Conservation (phyloP, 441 rosid species). For the Breynia disticha region DNA sequence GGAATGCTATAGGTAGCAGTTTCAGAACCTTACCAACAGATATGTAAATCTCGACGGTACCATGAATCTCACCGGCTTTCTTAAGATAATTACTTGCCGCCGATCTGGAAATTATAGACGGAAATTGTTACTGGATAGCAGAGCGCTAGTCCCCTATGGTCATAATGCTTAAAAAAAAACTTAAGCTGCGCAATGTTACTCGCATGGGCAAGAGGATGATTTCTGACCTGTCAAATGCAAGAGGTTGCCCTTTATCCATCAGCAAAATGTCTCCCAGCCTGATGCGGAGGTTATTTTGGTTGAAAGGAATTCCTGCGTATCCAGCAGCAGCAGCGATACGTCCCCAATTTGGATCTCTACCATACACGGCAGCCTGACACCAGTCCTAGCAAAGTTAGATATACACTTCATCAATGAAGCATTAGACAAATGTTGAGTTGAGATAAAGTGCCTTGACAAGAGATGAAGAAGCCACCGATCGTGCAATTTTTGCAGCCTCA, state of each 20-base stretch:
- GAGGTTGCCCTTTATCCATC: conserved; percentile 92
- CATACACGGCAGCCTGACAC: conserved; percentile 79
- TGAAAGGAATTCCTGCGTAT: conserved; percentile 65
- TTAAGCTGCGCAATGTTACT: not conserved
- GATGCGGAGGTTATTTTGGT: conserved; percentile 50
- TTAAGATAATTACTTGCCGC: conserved; percentile 65
- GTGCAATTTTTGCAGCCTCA: conserved; percentile 83
- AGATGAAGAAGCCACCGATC: conserved; percentile 87
- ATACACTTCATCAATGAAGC: conserved; percentile 6
- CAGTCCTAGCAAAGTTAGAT: conserved; percentile 15
- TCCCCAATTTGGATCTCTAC: conserved; percentile 98
- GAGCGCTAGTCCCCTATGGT: too few species aligned
- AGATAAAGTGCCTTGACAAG: conserved; percentile 62
- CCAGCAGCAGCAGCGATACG: conserved; percentile 96
- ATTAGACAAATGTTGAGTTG: conserved; percentile 11
- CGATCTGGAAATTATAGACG: conserved; percentile 30
- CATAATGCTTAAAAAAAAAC: not conserved
- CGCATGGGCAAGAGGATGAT: not conserved
- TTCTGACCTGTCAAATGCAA: conserved; percentile 67
- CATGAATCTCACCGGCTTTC: conserved; percentile 74
- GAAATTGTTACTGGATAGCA: too few species aligned
- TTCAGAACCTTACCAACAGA: conserved; percentile 49
- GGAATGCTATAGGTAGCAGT: too few species aligned
- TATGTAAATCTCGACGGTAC: conserved; percentile 49
- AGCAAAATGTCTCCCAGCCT: conserved; percentile 73